Evolutionary conservation across 1,139 yeast species (phyloP), one percentile per base, ranked within the genome.

Genomic region (Protomyces pachydermus): DNA sequence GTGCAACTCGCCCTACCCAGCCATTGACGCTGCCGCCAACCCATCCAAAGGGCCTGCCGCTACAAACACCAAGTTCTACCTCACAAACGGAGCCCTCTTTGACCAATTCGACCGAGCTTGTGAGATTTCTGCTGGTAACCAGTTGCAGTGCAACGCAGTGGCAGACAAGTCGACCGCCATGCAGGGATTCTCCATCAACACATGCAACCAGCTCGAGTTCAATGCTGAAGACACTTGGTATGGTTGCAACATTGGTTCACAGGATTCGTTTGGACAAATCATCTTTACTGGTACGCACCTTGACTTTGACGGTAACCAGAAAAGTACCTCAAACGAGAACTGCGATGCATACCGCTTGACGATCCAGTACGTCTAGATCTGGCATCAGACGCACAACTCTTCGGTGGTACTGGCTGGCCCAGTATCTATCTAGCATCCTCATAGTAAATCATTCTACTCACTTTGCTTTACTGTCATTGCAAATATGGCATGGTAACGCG

Each of bases 1-100:
- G 48, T 42, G 48, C 48, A 42, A 42, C 48, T 42, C 48, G 48
- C 48, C 48, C 23, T 42, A 42, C 48, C 48, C 48, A n/a, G 48
- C 48, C 25, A 16, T 42, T 20, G 48, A 42, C 23, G 32, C 32
- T 28, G 48, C 18, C 14, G 48, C 23, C 48, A 42, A n/a, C 14
- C 48, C 48, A 10, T n/a, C 23, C 14, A 42, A 42, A 6, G 48
- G 48, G n/a, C 48, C 48, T 6, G 48, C 48, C 4, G 20, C 23
- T 42, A 20, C 23, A 12, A 16, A 42, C 25, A 42, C 48, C 48
- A 42, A 42, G 48, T 42, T 42, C 48, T 42, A 42, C 48, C 48
- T 42, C 48, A 42, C 48, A 1, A 20, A 42, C 2, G 48, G 48
- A 5, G 48, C 48, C 8, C 23, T 42, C 23, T 42, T 42, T 18